These are phyloP conservation scores for Dissophora globulifera DNA, from an alignment of 192 early-diverging fungal genomes.

Conservation along the genomic window DNA sequence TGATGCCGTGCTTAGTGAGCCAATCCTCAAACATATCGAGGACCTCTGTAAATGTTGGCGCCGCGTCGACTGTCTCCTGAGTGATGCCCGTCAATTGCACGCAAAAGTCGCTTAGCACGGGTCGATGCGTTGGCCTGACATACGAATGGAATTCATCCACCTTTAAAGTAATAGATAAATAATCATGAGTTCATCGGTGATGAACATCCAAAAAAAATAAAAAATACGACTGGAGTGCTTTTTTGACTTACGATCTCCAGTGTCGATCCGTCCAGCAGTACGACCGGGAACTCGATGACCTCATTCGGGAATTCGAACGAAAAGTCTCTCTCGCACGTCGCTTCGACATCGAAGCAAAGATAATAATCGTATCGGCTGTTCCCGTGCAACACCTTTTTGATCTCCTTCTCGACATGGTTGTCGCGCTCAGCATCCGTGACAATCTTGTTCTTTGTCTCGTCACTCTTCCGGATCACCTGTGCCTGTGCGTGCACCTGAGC, in stretches of 20 bases:
- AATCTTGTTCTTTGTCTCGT: background rate
- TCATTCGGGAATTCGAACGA: slow-evolving; percentile 76
- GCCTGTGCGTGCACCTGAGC: no score
- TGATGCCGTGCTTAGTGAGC: slow-evolving; percentile 44
- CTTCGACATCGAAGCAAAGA: slow-evolving; percentile 84
- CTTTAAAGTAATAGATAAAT: slow-evolving; percentile 31
- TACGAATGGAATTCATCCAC: slow-evolving; percentile 79
- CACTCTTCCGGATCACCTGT: no score
- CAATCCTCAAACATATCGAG: slow-evolving; percentile 46
- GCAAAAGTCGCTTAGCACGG: slow-evolving; percentile 80
- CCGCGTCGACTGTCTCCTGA: slow-evolving; percentile 59
- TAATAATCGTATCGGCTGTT: slow-evolving; percentile 67
- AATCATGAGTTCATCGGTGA: slow-evolving; percentile 3
- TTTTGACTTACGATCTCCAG: slow-evolving; percentile 62
- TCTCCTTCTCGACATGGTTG: background rate
- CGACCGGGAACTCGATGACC: slow-evolving; percentile 88
- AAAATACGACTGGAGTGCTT: background rate
- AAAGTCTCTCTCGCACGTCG: slow-evolving; percentile 73
- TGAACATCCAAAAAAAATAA: no score
- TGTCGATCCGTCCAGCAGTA: slow-evolving; percentile 72
- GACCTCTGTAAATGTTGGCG: slow-evolving; percentile 53
- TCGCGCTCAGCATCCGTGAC: background rate
- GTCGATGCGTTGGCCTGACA: slow-evolving; percentile 73
- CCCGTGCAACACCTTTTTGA: slow-evolving; percentile 3
- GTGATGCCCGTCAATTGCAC: slow-evolving; percentile 81